Percentiles rank a stretch among this genome's conserved stretches.
phyloP scores from a whole-genome alignment of 257 asterid genomes.

The Nicotiana tabacum region DNA sequence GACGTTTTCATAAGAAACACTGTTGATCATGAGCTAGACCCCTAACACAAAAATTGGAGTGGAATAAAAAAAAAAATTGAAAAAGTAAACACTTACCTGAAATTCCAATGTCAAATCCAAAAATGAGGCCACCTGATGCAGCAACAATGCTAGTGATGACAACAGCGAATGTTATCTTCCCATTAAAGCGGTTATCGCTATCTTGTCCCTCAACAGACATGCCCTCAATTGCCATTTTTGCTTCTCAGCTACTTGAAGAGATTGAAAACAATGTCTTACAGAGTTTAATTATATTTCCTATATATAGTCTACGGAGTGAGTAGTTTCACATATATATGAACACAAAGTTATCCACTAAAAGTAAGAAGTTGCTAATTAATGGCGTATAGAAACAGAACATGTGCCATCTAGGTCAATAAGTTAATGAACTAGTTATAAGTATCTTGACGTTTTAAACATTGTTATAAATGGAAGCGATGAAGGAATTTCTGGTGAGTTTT shows the following conservation, averaged over 20 bases:
- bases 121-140: conserved; percentile 12
- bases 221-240: neutral
- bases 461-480: neutral
- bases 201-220: neutral
- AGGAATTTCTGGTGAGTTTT: neutral
- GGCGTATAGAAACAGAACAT: neutral
- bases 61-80: neutral
- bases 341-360: no score
- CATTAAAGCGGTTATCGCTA: neutral
- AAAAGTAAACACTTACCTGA: neutral
- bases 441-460: neutral
- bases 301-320: neutral
- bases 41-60: neutral
- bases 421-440: neutral
- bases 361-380: neutral
- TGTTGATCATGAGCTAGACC: no score
- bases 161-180: neutral
- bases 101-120: conserved; percentile 3
- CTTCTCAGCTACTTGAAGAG: neutral
- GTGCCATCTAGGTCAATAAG: neutral
- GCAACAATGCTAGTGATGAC: conserved; percentile 5
- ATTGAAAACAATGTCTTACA: neutral
- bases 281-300: neutral
- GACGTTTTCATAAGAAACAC: neutral
- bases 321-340: neutral